Evolutionary conservation across 2,329 filamentous ascomycete species (phyloP), one percentile per base, ranked within the genome.

Genomic region (Hypoxylon sp.): DNA sequence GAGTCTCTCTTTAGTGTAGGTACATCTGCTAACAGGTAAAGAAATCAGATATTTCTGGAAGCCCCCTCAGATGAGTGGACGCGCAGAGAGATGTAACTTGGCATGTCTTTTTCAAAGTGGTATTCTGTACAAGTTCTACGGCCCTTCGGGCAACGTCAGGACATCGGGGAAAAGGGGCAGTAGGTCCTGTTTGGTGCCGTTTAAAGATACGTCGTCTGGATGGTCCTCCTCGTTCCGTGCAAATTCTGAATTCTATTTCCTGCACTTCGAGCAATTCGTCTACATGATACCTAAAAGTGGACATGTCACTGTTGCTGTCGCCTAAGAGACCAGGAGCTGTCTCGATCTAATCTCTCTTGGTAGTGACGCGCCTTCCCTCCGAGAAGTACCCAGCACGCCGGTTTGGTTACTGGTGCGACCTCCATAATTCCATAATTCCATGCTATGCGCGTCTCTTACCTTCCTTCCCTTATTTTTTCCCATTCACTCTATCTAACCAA

Each of bases 211-310:
- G 13, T 4, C 31, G 13, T 15, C 31, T 17, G 17, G 6, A 2
- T 33, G 4, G 13, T 15, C 31, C 18, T 9, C n/a, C n/a, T 18
- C 15, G 31, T 17, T 15, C n/a, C 10, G 5, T 35, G 8, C 47
- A n/a, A 27, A n/a, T n/a, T n/a, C n/a, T n/a, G 17, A 15, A 13
- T 43, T 27, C 24, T 15, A 49, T 11, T 24, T 29, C 38, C 20
- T 48, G 52, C 41, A 41, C 41, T 27, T 42, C n/a, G 11, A 11
- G 27, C 55, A 53, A 45, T 47, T 59, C 15, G 48, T 62, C 40
- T 62, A 63, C 48, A 56, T 58, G 43, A 61, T 63, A 56, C 40
- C 45, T 41, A 56, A 63, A 60, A 61, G 58, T 63, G 61, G 61
- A 27, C 43, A 48, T 58, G 58, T 55, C 42, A 54, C 55, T 35